Percentiles rank a stretch among this genome's conserved stretches.
These are phyloP conservation scores for Iris pallida DNA, from an alignment of 116 monocot genomes.

Conservation along the genomic window DNA sequence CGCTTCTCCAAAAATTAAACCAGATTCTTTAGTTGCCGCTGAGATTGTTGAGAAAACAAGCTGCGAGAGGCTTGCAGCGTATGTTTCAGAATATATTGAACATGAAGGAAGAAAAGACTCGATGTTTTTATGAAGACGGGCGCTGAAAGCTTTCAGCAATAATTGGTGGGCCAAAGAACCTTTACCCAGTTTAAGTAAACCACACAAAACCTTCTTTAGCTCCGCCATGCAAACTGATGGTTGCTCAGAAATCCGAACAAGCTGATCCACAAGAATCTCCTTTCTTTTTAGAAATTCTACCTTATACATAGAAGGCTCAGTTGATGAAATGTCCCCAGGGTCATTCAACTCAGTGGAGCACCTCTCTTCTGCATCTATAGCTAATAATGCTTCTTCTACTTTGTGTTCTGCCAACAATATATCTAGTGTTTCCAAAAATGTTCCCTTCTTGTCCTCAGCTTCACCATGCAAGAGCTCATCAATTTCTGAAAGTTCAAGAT, in stretches of 20 bases:
- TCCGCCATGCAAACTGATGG: slow-evolving; percentile 54
- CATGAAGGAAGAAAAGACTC: slow-evolving; percentile 83
- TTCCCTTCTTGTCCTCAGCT: slow-evolving; percentile 36
- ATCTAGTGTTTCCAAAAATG: slow-evolving; percentile 72
- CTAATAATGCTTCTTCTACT: slow-evolving; percentile 69
- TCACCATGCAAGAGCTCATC: slow-evolving; percentile 36
- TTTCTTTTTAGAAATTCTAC: slow-evolving; percentile 58
- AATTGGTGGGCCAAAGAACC: slow-evolving; percentile 71
- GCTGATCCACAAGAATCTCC: slow-evolving; percentile 66
- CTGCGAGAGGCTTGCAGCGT: slow-evolving; percentile 78
- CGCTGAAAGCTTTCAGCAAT: slow-evolving; percentile 61
- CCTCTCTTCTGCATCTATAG: slow-evolving; percentile 66
- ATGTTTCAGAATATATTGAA: slow-evolving; percentile 76
- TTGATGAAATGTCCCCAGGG: slow-evolving; percentile 24
- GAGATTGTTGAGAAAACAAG: slow-evolving; percentile 85
- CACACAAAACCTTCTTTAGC: slow-evolving; percentile 62
- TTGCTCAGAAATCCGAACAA: slow-evolving; percentile 64
- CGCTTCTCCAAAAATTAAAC: slow-evolving; percentile 63
- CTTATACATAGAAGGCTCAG: slow-evolving; percentile 46
- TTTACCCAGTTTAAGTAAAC: slow-evolving; percentile 77
- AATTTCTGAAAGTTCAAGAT: slow-evolving; percentile 42
- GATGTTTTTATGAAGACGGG: slow-evolving; percentile 57
- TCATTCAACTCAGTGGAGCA: slow-evolving; percentile 33
- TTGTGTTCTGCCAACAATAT: slow-evolving; percentile 81
- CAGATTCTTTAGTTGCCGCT: slow-evolving; percentile 55